phyloP scores from a whole-genome alignment of 305 asterid species.

The Solanum hybrid region DNA sequence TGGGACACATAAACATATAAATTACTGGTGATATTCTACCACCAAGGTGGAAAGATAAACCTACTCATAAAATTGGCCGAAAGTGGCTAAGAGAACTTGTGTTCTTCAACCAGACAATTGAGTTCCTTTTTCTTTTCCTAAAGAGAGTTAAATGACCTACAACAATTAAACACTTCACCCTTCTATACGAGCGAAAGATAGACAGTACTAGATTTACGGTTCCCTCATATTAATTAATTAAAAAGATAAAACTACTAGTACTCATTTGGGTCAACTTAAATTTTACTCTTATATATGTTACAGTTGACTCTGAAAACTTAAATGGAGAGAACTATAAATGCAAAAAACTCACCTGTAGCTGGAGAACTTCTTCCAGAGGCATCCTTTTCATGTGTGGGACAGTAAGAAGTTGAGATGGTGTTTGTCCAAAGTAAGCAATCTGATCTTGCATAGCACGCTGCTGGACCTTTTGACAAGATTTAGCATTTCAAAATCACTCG shows the following conservation, averaged over 20 bases:
- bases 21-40: background rate
- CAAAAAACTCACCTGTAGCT: constrained; percentile 62
- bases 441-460: constrained; percentile 96
- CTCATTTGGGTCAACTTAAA: background rate
- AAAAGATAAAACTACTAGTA: background rate
- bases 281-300: background rate
- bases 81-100: background rate
- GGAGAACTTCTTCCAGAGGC: constrained; percentile 85
- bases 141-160: background rate
- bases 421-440: constrained; percentile 98
- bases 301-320: background rate
- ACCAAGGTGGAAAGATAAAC: background rate
- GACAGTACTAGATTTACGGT: background rate
- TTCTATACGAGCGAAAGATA: background rate
- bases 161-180: background rate
- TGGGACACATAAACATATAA: background rate
- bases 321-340: background rate
- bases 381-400: constrained; percentile 85
- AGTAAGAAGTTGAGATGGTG: constrained; percentile 96
- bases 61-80: background rate
- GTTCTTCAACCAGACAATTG: background rate
- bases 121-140: background rate
- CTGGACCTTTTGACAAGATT: constrained; percentile 54
- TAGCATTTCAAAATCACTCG: background rate
- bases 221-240: background rate